phyloP scores from a whole-genome alignment of 148 eudicot species.

The Cornus florida region DNA sequence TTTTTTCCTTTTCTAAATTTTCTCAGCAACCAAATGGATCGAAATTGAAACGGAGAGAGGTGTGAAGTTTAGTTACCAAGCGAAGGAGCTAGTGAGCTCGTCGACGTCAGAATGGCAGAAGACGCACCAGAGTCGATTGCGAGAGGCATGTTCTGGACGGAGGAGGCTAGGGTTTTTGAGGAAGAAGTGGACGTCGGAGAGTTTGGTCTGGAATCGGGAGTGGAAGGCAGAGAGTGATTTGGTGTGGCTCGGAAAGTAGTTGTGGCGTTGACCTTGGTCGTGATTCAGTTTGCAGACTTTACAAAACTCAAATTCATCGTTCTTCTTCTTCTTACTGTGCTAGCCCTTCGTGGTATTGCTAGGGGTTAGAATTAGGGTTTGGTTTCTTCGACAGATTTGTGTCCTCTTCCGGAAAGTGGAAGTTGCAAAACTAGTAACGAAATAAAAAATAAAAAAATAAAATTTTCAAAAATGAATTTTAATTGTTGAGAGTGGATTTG shows the following conservation, averaged over 20 bases:
- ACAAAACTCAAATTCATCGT: slow-evolving; percentile 56
- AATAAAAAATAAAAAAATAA: too few relatives aligned
- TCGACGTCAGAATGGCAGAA: slow-evolving; percentile 65
- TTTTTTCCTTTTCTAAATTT: background rate
- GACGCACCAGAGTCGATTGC: slow-evolving; percentile 66
- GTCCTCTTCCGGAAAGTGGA: background rate
- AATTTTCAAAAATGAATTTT: too few relatives aligned
- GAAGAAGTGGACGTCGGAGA: slow-evolving; percentile 43
- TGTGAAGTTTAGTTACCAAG: slow-evolving; percentile 40
- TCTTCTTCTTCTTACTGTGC: slow-evolving; percentile 8
- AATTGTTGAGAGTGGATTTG: slow-evolving; percentile 91
- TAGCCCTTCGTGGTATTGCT: background rate
- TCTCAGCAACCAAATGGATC: background rate
- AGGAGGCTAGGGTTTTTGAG: slow-evolving; percentile 52
- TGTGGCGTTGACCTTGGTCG: slow-evolving; percentile 80
- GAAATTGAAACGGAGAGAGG: background rate
- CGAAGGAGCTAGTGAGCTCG: slow-evolving; percentile 39
- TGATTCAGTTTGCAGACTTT: slow-evolving; percentile 75
- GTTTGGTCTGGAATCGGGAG: slow-evolving; percentile 60
- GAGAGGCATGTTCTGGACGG: slow-evolving; percentile 33
- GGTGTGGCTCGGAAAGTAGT: slow-evolving; percentile 67
- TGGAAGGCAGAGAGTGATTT: slow-evolving; percentile 63
- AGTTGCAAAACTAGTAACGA: too few relatives aligned
- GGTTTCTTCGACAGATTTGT: background rate
- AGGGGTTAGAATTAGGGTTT: slow-evolving; percentile 12